Base-by-base conservation (phyloP, 1,139 yeast genomes). In the Tardiomyces depauwii region DNA sequence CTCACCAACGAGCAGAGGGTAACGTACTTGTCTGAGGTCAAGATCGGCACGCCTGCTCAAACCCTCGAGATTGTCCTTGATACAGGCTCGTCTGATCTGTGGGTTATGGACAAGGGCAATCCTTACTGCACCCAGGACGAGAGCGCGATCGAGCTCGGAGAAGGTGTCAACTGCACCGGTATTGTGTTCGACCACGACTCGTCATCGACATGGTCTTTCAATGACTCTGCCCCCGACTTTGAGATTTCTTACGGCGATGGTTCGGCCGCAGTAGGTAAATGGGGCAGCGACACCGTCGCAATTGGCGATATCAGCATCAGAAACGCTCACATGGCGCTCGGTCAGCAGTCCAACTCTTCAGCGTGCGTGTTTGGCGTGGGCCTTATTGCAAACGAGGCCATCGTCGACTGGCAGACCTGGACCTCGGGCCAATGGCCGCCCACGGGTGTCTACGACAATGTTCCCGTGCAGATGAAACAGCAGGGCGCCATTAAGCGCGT, bases 351-450 rank as follows among this genome's bases (percentile, higher is more conserved):
- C 13, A 61, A 68, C 18, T 69, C 76, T 7, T 65, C 68, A 21
- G 61, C 67, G 25, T 75, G 77, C 18, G 76, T 76, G n/a, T 65
- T 76, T 43, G 82, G 81, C 2, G 66, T 77, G 44, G 81, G 80
- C 2, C 65, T 72, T 33, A 36, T 28, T 10, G 52, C 46, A 6
- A 46, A 48, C 38, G 55, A 51, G 40, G 49, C 51, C 6, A 43
- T 23, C 2, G 50, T 53, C 1, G 45, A 44, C 19, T 42, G 46
- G 16, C 46, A 45, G 16, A 39, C 36, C 13, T 48, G n/a, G n/a
- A 14, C 16, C 3, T 30, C 36, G 4, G 36, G 36, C 36, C 27
- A 28, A 23, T 40, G 19, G 14, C 18, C 27, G 41, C 43, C 41
- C 41, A 11, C 13, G 11, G 16, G 45, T 14, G 45, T 48, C n/a